These are phyloP conservation scores for Cucurbita maxima DNA, from an alignment of 306 rosid genomes.

Conservation along the genomic window DNA sequence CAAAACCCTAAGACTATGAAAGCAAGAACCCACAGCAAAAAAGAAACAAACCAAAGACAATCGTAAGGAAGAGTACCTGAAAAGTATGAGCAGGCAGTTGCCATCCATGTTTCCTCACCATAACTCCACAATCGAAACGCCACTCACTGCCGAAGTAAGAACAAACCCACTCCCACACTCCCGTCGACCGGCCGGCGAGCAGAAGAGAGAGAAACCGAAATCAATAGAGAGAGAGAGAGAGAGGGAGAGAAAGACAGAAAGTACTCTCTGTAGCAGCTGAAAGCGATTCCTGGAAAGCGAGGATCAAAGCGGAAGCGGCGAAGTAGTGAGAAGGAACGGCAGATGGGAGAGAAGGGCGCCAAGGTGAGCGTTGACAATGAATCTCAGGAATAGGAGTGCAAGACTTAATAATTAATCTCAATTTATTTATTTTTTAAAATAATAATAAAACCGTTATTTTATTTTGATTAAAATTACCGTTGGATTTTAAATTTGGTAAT, in stretches of 20 bases:
- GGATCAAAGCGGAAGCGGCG: constrained; percentile 2
- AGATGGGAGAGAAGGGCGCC: constrained; percentile 1
- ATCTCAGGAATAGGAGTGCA: not conserved
- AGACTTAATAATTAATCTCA: not conserved
- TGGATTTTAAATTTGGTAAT: no score
- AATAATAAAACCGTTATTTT: not conserved
- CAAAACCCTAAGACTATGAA: not conserved
- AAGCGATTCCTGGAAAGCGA: not conserved
- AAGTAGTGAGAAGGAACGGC: constrained; percentile 3
- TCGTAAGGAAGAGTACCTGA: constrained; percentile 35
- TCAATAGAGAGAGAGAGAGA: not conserved
- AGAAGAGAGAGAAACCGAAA: not conserved
- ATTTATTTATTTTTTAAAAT: not conserved
- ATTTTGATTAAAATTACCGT: not conserved
- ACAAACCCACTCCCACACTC: constrained; percentile 11
- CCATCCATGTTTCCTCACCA: constrained; percentile 99
- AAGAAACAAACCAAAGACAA: not conserved
- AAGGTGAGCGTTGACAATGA: not conserved
- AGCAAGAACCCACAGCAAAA: not conserved
- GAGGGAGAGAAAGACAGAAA: not conserved
- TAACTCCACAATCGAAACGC: constrained; percentile 20
- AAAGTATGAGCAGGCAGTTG: constrained; percentile 95
- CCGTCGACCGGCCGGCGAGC: constrained; percentile 1
- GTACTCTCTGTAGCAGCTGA: not conserved
- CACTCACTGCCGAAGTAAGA: not conserved